Percentiles rank a stretch among this genome's conserved stretches.
Evolutionary conservation across 768 basidiomycete genomes (phyloP).

Genomic region (Suillus occidentalis): DNA sequence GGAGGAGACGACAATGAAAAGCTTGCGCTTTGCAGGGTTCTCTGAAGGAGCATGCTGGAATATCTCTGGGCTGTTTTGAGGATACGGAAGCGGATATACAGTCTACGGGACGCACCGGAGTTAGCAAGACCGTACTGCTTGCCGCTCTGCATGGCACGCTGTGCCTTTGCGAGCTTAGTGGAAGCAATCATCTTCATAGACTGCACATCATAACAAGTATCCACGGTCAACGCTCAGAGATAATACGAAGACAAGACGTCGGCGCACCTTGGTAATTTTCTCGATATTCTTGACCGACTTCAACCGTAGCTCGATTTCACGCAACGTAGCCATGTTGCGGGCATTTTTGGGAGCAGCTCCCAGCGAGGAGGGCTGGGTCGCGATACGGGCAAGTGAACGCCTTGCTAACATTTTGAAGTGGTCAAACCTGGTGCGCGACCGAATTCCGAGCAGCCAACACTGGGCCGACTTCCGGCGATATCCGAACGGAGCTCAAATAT

Average conservation of each 20-base stretch:
- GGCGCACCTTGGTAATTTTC: slow-evolving; percentile 95
- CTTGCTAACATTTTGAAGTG: slow-evolving; percentile 47
- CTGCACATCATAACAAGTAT: slow-evolving; percentile 37
- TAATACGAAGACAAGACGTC: slow-evolving; percentile 16
- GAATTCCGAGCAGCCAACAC: slow-evolving; percentile 14
- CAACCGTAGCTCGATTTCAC: slow-evolving; percentile 94
- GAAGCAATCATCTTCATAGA: slow-evolving; percentile 99
- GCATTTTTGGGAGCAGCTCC: slow-evolving; percentile 47
- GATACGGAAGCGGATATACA: slow-evolving; percentile 7
- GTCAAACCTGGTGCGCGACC: slow-evolving; percentile 15
- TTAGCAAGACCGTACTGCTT: slow-evolving; percentile 94
- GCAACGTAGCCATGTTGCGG: slow-evolving; percentile 95
- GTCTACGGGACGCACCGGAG: slow-evolving; percentile 53
- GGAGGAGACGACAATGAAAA: slow-evolving; percentile 93
- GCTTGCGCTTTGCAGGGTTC: slow-evolving; percentile 69
- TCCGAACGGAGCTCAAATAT: slow-evolving; percentile 27
- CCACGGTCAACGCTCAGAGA: slow-evolving; percentile 1
- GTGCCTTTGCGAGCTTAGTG: slow-evolving; percentile 93
- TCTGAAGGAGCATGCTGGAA: slow-evolving; percentile 78
- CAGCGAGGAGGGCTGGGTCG: slow-evolving; percentile 38
- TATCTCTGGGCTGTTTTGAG: slow-evolving; percentile 58
- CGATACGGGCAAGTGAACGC: slow-evolving; percentile 45
- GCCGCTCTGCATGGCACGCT: slow-evolving; percentile 87
- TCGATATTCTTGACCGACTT: slow-evolving; percentile 98
- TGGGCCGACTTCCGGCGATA: slow-evolving; percentile 39